Conservation (phyloP, 2,329 filamentous ascomycete species). For the Trichoderma atroviride region DNA sequence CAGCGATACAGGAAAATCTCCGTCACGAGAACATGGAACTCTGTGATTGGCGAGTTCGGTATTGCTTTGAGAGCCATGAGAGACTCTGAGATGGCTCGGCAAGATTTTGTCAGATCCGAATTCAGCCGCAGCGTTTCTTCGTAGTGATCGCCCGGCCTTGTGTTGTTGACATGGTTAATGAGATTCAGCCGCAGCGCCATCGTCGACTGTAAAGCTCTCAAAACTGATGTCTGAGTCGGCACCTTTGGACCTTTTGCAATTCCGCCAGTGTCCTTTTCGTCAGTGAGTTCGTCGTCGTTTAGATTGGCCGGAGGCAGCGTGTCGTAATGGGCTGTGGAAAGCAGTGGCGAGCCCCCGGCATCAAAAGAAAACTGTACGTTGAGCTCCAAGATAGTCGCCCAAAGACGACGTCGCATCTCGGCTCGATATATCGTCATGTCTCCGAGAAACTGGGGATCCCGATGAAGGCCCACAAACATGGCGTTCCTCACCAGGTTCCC, state of each 20-base stretch:
- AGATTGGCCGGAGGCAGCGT: conserved; percentile 53
- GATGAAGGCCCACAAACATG: conserved; percentile 61
- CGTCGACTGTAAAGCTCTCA: conserved; percentile 50
- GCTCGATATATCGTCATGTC: conserved; percentile 51
- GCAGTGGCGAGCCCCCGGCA: conserved; percentile 53
- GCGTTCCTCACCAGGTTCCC: conserved; percentile 56
- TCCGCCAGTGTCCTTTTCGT: conserved; percentile 38
- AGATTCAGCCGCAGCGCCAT: conserved; percentile 49
- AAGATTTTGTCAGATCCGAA: conserved; percentile 47
- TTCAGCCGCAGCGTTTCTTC: conserved; percentile 52
- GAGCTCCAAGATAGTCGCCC: conserved; percentile 59
- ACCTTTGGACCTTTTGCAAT: conserved; percentile 24
- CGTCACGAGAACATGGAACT: conserved; percentile 47
- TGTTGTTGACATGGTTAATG: conserved; percentile 51
- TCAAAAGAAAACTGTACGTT: conserved; percentile 55
- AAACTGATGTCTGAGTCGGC: conserved; percentile 52
- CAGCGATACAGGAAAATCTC: conserved; percentile 51
- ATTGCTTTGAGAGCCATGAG: conserved; percentile 43
- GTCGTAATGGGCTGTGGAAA: conserved; percentile 53
- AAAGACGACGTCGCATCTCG: conserved; percentile 59
- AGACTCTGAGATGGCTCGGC: conserved; percentile 38
- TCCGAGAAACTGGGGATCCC: conserved; percentile 55
- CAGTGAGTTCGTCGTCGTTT: conserved; percentile 54
- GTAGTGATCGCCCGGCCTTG: conserved; percentile 48
- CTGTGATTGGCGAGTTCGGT: conserved; percentile 33